A percentile compares a stretch with the other conserved stretches of the same genome.
These are phyloP conservation scores for Coemansia sp. DNA, from an alignment of 192 early-diverging fungal species.

Conservation along the genomic window DNA sequence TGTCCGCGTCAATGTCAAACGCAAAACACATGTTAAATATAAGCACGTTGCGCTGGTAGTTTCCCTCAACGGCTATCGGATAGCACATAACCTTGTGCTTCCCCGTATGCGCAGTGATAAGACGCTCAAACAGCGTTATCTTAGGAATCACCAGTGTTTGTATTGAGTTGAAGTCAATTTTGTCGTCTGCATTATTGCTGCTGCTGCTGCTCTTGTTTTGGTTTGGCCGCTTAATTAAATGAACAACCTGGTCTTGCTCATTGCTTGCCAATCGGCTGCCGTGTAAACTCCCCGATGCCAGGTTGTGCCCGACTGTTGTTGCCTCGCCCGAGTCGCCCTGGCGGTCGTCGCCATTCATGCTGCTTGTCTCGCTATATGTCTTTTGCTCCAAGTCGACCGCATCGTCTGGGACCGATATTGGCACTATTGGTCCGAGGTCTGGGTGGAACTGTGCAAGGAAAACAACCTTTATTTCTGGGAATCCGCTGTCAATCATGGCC, in stretches of 20 bases:
- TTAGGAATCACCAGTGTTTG: slow-evolving; percentile 52
- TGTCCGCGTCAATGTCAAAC: slow-evolving; percentile 82
- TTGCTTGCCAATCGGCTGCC: not conserved
- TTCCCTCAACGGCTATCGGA: slow-evolving; percentile 43
- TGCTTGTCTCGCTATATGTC: slow-evolving; percentile 10
- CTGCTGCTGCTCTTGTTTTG: not conserved
- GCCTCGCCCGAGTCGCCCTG: slow-evolving; percentile 1
- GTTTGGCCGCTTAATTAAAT: slow-evolving; percentile 37
- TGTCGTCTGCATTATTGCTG: slow-evolving; percentile 2
- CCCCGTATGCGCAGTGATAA: slow-evolving; percentile 46
- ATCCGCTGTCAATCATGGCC: slow-evolving; percentile 14
- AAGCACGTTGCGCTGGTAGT: slow-evolving; percentile 77
- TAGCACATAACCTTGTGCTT: slow-evolving; percentile 51
- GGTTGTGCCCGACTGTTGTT: not conserved
- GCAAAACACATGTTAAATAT: slow-evolving; percentile 96
- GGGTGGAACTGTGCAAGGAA: slow-evolving; percentile 49
- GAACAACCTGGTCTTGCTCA: slow-evolving; percentile 9
- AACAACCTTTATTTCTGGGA: slow-evolving; percentile 45
- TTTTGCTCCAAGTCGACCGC: slow-evolving; percentile 37
- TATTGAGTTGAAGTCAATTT: slow-evolving; percentile 56
- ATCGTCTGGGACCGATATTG: slow-evolving; percentile 41
- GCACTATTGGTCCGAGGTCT: slow-evolving; percentile 45
- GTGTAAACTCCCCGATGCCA: not conserved
- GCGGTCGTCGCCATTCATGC: slow-evolving; percentile 2
- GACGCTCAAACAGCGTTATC: slow-evolving; percentile 46